Evolutionary conservation across 257 asterid species (phyloP), one percentile per base, ranked within the genome.

Genomic region (Linaria vulgaris): DNA sequence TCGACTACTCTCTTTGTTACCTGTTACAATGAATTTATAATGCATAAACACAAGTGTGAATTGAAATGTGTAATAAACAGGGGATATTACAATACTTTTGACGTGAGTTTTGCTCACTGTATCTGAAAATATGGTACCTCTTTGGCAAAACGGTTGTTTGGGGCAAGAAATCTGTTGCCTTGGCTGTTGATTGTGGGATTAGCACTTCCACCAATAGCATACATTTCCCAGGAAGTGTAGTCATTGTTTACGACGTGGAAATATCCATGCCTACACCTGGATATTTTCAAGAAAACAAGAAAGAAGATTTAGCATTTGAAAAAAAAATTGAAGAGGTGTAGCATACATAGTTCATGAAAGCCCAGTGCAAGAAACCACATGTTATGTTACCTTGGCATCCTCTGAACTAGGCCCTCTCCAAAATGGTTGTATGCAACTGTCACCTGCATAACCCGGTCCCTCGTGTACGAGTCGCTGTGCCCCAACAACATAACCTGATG

Each of bases 301-400:
- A 61, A 27, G 34, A 27, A 2, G 3, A 27, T 2, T 27, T 27
- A 3, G 3, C 34, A 27, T 27, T 27, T 6, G 34, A 27, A 2
- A 27, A 27, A 27, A 2, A 27, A 27, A n/a, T n/a, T 27, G 4
- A 27, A 27, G 6, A 6, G 34, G 34, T 27, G 34, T 27, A 27
- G 34, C 34, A 27, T 6, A 27, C 3, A 27, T 3, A 27, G 34
- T 27, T 27, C 34, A 27, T 27, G 3, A 27, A 27, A 27, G n/a
- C n/a, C n/a, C n/a, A n/a, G n/a, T n/a, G n/a, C 34, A 27, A 27
- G 3, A 27, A 13, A n/a, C n/a, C n/a, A n/a, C n/a, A n/a, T n/a
- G n/a, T n/a, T n/a, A n/a, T n/a, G n/a, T 30, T 68, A 79, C 86
- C 86, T 80, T 5, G 86, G 86, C 86, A 80, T 80, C 56, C 86